Percentiles rank a stretch among this genome's conserved stretches.
These are phyloP conservation scores for Neocallimastix lanati DNA, from an alignment of 192 early-diverging fungal genomes.

Conservation along the genomic window DNA sequence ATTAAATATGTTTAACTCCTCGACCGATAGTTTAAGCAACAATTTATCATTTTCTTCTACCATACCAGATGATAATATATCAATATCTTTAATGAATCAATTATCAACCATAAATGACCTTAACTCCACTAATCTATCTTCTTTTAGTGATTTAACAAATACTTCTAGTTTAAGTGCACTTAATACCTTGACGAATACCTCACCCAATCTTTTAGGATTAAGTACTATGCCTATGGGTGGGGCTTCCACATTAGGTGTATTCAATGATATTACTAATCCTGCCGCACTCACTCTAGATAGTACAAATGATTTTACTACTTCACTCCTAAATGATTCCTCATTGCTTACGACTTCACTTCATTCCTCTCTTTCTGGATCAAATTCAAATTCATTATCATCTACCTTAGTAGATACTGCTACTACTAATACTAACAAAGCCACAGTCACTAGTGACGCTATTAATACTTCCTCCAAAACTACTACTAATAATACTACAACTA, in stretches of 20 bases:
- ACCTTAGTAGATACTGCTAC: neutral
- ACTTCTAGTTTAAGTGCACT: neutral
- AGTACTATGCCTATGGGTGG: neutral
- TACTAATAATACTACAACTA: neutral
- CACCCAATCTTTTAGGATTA: neutral
- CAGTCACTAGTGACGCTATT: too few species aligned
- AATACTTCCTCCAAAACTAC: too few species aligned
- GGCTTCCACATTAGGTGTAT: neutral
- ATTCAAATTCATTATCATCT: neutral
- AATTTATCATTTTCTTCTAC: neutral
- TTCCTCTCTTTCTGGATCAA: neutral
- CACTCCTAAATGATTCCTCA: neutral
- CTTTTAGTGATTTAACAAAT: neutral
- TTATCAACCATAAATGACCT: neutral
- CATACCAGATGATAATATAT: neutral
- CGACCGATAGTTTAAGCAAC: neutral
- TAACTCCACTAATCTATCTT: neutral
- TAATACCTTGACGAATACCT: neutral
- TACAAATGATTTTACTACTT: neutral
- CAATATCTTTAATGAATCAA: neutral
- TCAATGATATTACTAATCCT: neutral
- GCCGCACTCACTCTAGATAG: neutral
- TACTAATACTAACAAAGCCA: neutral
- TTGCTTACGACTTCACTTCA: neutral
- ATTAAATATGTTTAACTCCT: neutral